A percentile compares a stretch with the other conserved stretches of the same genome.
These are phyloP conservation scores for Hordeum pubiflorum DNA, from an alignment of 202 grass and related monocot genomes.

Conservation along the genomic window DNA sequence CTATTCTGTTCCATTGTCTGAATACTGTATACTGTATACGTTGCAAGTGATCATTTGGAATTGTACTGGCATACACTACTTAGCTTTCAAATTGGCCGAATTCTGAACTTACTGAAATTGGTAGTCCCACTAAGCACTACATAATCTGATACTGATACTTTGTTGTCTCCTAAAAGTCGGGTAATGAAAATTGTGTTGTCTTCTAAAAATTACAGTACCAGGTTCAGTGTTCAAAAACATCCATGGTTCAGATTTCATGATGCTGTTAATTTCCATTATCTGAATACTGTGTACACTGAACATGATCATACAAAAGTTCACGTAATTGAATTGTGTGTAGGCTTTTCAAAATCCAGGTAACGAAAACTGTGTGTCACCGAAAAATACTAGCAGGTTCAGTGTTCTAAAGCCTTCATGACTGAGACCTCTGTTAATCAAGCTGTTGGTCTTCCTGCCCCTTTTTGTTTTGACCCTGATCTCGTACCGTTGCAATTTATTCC, in stretches of 20 bases:
- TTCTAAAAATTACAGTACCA: not conserved
- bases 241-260: too few relatives aligned
- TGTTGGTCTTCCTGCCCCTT: not conserved
- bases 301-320: not conserved
- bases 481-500: not conserved
- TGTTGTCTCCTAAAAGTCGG: not conserved
- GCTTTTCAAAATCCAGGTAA: not conserved
- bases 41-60: not conserved
- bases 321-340: too few relatives aligned
- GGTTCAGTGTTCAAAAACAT: not conserved
- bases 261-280: not conserved
- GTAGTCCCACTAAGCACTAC: not conserved
- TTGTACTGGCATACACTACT: not conserved
- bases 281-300: not conserved
- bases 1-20: not conserved
- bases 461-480: not conserved
- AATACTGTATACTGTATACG: not conserved
- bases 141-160: not conserved
- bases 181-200: not conserved
- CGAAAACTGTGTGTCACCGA: not conserved
- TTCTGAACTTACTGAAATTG: not conserved
- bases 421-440: not conserved
- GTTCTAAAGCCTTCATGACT: not conserved
- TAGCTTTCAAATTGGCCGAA: not conserved
- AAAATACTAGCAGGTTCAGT: not conserved